Base-by-base conservation (phyloP, 345 rosid genomes). In the Citrus unshiu region DNA sequence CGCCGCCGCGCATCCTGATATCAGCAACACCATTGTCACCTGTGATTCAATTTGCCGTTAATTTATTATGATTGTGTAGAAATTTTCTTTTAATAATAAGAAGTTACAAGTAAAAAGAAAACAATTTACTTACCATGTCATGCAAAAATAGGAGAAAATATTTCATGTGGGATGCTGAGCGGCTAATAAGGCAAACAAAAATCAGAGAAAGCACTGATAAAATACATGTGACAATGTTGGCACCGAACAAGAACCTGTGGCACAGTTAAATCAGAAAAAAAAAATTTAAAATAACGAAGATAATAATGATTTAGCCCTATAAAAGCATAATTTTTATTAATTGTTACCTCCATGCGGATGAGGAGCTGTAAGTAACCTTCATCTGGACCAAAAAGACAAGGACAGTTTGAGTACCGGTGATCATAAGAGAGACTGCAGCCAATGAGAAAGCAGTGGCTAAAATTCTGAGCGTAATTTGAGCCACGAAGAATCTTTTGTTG, bases 1-100 rank as follows among this genome's bases (percentile, higher is more conserved):
- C 7, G 81, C 94, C n/a, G 92, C 91, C 9, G 88, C 85, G 66
- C 90, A 87, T 63, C 89, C 92, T 12, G 93, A 84, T 39, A 80
- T 80, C 77, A 86, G 58, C 82, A 90, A 37, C 84, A 86, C 73
- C 91, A 70, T 83, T 75, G 86, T 81, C 68, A 82, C 86, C 95
- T 91, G 90, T 71, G 61, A 73, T 22, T 54, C 58, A 54, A 54
- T 18, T 54, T 54, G 21, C 58, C 21, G 21, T 54, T 19, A 54
- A 12, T 46, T 46, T 12, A 0, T 46, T 46, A 46, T 13, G 51
- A 46, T 46, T 46, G 51, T 13, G 51, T 13, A 12, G 51, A 46
- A 13, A 46, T 13, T 46, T 46, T 46, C 18, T 46, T 46, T 46
- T 46, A 13, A 13, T 46, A 13, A 46, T 3, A 54, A 54, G 0